These are phyloP conservation scores for Gossypium rotundifolium DNA, from an alignment of 345 rosid genomes.

Conservation along the genomic window DNA sequence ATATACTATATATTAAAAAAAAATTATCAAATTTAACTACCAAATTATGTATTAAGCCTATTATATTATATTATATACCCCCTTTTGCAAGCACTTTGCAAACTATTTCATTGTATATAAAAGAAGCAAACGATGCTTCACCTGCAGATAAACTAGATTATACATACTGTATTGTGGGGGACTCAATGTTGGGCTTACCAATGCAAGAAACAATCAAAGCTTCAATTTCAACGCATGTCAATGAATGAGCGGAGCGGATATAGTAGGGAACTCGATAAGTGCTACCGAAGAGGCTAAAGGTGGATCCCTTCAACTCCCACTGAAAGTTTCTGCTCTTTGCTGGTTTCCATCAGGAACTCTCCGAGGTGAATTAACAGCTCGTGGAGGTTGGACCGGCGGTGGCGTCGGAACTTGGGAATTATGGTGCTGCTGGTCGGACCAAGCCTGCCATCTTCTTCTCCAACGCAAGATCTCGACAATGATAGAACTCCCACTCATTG, in stretches of 20 bases:
- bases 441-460: slow-evolving; percentile 51
- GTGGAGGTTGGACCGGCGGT: slow-evolving; percentile 28
- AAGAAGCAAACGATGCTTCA: neutral
- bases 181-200: too few species aligned
- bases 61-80: too few species aligned
- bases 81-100: slow-evolving; percentile 3
- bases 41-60: too few species aligned
- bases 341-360: slow-evolving; percentile 10
- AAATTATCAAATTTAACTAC: too few species aligned
- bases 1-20: too few species aligned
- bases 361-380: slow-evolving; percentile 17
- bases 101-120: slow-evolving; percentile 6
- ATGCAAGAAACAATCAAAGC: neutral
- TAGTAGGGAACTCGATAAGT: neutral
- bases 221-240: neutral
- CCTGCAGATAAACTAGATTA: neutral
- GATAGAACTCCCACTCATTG: slow-evolving; percentile 79
- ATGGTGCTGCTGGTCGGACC: slow-evolving; percentile 23
- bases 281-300: neutral
- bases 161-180: too few species aligned
- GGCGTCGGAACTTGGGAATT: slow-evolving; percentile 19
- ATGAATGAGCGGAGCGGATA: neutral
- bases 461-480: slow-evolving; percentile 76
- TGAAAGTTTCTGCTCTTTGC: slow-evolving; percentile 16
- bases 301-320: slow-evolving; percentile 11